phyloP scores from a whole-genome alignment of 495 filamentous ascomycete species.

The Tuber microsphaerosporum region DNA sequence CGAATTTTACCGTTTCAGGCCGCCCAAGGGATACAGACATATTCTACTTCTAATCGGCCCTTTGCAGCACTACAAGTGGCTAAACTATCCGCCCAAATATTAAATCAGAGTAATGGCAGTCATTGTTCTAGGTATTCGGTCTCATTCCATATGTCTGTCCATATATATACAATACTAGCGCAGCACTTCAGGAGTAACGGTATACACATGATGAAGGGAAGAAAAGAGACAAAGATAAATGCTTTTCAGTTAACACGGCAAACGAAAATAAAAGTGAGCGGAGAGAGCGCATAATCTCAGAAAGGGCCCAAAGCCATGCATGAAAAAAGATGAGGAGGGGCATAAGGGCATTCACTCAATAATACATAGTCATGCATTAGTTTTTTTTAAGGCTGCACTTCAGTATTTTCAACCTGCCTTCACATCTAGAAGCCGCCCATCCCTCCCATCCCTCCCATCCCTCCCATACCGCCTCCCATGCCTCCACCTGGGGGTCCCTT shows the following conservation, averaged over 20 bases:
- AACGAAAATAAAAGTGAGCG: slow-evolving; percentile 17
- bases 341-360: slow-evolving; percentile 43
- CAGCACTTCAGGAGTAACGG: slow-evolving; percentile 8
- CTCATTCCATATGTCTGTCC: not conserved
- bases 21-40: not conserved
- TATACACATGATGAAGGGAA: slow-evolving; percentile 22
- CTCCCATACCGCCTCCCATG: slow-evolving; percentile 62
- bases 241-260: slow-evolving; percentile 23
- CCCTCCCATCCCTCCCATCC: slow-evolving; percentile 62
- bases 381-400: slow-evolving; percentile 41
- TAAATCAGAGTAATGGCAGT: not conserved
- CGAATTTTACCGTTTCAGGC: too few species aligned
- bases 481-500: slow-evolving; percentile 59
- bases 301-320: slow-evolving; percentile 40
- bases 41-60: not conserved
- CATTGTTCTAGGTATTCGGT: not conserved
- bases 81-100: not conserved
- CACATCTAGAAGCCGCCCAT: slow-evolving; percentile 48
- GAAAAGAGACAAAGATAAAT: slow-evolving; percentile 15
- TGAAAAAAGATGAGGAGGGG: slow-evolving; percentile 37
- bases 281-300: slow-evolving; percentile 25
- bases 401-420: slow-evolving; percentile 38
- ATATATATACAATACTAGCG: slow-evolving; percentile 29
- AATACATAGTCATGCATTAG: slow-evolving; percentile 47
- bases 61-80: not conserved